Evolutionary conservation across 345 rosid genomes (phyloP).

Genomic region (Rhodamnia argentea): DNA sequence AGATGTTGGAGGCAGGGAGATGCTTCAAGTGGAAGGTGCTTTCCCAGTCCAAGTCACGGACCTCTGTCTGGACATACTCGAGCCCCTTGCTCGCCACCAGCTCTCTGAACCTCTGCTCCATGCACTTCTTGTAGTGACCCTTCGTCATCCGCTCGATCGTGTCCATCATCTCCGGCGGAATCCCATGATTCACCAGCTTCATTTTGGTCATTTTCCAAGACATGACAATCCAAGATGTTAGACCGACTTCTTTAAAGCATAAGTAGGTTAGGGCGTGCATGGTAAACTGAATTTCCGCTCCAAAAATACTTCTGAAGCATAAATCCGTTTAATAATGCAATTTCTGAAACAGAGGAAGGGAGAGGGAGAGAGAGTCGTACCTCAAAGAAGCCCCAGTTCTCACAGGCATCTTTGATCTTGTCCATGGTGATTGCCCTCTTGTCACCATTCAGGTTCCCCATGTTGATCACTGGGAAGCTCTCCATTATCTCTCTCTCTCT

Average conservation of each 20-base stretch:
- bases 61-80: constrained; percentile 47
- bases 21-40: constrained; percentile 70
- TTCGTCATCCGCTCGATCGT: constrained; percentile 65
- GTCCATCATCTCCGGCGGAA: constrained; percentile 56
- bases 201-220: neutral
- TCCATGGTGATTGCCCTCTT: constrained; percentile 51
- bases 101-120: constrained; percentile 84
- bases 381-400: constrained; percentile 99
- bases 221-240: neutral
- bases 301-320: too few species aligned
- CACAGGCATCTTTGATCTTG: constrained; percentile 86
- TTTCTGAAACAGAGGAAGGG: neutral
- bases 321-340: too few species aligned
- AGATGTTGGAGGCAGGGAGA: constrained; percentile 58
- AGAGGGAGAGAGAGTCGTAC: constrained; percentile 10
- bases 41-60: constrained; percentile 87
- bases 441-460: constrained; percentile 59
- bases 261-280: neutral
- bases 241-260: neutral
- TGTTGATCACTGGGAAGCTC: constrained; percentile 55
- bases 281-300: too few species aligned
- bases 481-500: constrained; percentile 26
- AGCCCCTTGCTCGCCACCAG: constrained; percentile 53
- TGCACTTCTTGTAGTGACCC: constrained; percentile 69
- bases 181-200: constrained; percentile 76